Evolutionary conservation across 139 green algal species (phyloP), one percentile per base, ranked within the genome.

Genomic region (Volvox reticuliferus): DNA sequence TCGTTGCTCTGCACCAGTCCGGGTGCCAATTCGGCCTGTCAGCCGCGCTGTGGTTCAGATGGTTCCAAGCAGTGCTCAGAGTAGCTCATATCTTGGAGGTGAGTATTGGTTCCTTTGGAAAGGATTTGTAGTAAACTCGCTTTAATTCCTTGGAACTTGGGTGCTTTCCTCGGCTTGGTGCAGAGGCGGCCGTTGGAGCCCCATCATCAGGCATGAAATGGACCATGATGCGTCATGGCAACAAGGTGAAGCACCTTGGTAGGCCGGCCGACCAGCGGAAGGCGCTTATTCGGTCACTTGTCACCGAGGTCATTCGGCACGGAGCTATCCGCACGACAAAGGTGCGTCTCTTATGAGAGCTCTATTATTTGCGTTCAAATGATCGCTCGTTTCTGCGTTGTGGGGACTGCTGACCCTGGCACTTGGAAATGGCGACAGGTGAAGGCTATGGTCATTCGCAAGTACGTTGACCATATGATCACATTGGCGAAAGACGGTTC

Each of bases 381-480:
- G 73, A 20, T 61, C 2, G 6, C 75, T 28, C 13, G 75, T 81
- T 79, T 36, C 22, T 79, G 21, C n/a, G 24, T 12, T 24, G 65
- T 12, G 65, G 21, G 65, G 9, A 55, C 6, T 33, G 19, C 69
- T 82, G 84, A 68, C 73, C 36, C 5, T 36, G 1, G 24, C 28
- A 44, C 62, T 55, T 86, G 55, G 16, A 21, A 62, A 88, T 89
- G 17, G 69, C 32, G 32, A 81, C 93, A 98, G 97, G 90, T 96
- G 16, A 95, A 96, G 85, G 98, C 98, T 78, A 99, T 99, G 94
- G 98, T 98, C 19, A 98, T 99, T 75, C 94, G 97, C 37, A 98
- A 98, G 88, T 97, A 97, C 80, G 98, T 99, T 35, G 98, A 99
- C 93, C 97, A 99, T 89, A 99, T 99, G 95, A 99, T 99, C 83